Evolutionary conservation across 2,329 filamentous ascomycete species (phyloP).

Genomic region (Hypoxylon sp.): DNA sequence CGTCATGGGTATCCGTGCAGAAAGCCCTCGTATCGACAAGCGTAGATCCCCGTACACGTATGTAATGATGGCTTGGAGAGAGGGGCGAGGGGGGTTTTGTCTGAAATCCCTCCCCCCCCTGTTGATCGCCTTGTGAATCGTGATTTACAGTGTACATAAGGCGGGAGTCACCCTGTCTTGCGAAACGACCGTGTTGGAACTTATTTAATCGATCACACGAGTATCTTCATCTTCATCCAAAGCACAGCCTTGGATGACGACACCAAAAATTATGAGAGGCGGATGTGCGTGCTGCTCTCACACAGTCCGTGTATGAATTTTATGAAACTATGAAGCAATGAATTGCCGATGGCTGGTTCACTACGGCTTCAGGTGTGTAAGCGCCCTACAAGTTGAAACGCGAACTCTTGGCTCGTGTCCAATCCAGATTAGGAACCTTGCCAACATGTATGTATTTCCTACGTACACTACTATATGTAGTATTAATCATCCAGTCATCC

Average conservation of each 20-base stretch:
- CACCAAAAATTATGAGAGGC: slow-evolving; percentile 30
- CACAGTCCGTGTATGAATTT: slow-evolving; percentile 26
- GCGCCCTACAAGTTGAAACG: slow-evolving; percentile 48
- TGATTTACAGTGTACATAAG: slow-evolving; percentile 38
- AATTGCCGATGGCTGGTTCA: slow-evolving; percentile 34
- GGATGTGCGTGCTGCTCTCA: slow-evolving; percentile 11
- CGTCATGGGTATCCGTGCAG: slow-evolving; percentile 38
- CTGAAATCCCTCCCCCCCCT: slow-evolving; percentile 35
- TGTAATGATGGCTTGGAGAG: slow-evolving; percentile 2
- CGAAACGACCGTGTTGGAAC: slow-evolving; percentile 19
- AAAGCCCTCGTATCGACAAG: slow-evolving; percentile 40
- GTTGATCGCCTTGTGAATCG: slow-evolving; percentile 44
- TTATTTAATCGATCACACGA: slow-evolving; percentile 27
- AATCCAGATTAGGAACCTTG: slow-evolving; percentile 40
- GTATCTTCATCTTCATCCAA: slow-evolving; percentile 26
- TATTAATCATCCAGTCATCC: slow-evolving; percentile 34
- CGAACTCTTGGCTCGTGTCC: slow-evolving; percentile 45
- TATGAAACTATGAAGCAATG: slow-evolving; percentile 32
- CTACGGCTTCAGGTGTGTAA: slow-evolving; percentile 38
- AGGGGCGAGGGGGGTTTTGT: slow-evolving; percentile 40
- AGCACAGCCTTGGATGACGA: slow-evolving; percentile 29
- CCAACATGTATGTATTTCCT: slow-evolving; percentile 24
- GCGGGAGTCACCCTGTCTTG: slow-evolving; percentile 34
- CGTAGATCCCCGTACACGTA: slow-evolving; percentile 40
- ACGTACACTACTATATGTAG: background rate